Base-by-base conservation (phyloP, 2,329 filamentous ascomycete species). In the Colletotrichum echinochloae region DNA sequence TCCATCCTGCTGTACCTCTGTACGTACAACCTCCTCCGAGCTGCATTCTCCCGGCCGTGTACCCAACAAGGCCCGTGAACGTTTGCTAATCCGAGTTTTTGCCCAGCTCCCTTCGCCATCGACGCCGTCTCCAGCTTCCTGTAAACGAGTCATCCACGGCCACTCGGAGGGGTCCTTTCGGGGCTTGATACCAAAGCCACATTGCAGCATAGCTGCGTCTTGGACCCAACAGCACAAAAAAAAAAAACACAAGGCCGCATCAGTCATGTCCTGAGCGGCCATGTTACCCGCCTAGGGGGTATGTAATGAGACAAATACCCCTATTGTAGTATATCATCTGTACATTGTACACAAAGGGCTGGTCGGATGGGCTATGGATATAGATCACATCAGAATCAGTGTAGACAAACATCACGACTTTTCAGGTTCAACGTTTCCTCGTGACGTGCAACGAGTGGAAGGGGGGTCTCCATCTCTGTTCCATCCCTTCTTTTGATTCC, bases 1-100 rank as follows among this genome's bases (percentile, higher is more conserved):
- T 90, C 90, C 73, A 84, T 91, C 48, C 81, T 92, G 60, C 86
- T 96, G 59, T 95, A 95, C 79, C 83, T 96, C 71, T 94, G 93
- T 96, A 89, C 67, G 92, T 79, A 11, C 23, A 26, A 33, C 0
- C 2, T 33, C 0, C 23, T 33, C n/a, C 23, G 8, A 1, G 12
- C 12, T 9, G 3, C 8, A 18, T 16, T 20, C 20, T 8, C 12
- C 8, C 20, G 12, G 30, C 46, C 23, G 23, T 7, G 7, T 4
- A 44, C n/a, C 26, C 37, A 44, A 23, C 54, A 7, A 61, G 46
- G 11, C 16, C 33, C 39, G 30, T 8, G 41, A n/a, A 23, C 8
- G 12, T 26, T 44, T 14, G 9, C 57, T 57, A 62, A 61, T n/a
- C 16, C 39, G 23, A 51, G 26, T 8, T 44, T 2, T 23, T 35